phyloP scores from a whole-genome alignment of 2,329 filamentous ascomycete genomes.

The Colletotrichum tofieldiae region DNA sequence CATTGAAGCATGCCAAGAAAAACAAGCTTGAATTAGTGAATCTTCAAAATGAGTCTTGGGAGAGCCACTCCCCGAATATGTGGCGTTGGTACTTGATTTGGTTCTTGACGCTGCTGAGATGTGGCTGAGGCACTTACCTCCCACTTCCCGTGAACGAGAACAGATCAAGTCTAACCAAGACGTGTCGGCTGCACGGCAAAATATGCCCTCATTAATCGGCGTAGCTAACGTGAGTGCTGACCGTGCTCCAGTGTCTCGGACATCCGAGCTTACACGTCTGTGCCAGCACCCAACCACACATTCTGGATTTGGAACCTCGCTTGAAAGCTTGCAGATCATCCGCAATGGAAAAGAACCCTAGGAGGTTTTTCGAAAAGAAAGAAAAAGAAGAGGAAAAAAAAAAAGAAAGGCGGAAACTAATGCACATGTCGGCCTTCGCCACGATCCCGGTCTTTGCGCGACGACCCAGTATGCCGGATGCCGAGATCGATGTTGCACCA shows the following conservation, averaged over 20 bases:
- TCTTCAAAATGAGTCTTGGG: neutral
- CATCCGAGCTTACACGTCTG: conserved; percentile 17
- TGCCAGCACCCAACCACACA: conserved; percentile 9
- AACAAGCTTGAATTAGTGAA: neutral
- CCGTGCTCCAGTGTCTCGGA: conserved; percentile 26
- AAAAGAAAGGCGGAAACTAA: conserved; percentile 30
- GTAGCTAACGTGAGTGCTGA: neutral
- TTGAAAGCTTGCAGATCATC: neutral
- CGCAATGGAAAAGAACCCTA: neutral
- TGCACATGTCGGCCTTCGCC: conserved; percentile 37
- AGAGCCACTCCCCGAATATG: neutral
- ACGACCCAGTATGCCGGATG: conserved; percentile 23
- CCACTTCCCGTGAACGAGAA: conserved; percentile 3
- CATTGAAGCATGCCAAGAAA: neutral
- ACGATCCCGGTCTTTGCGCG: conserved; percentile 25
- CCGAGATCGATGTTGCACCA: conserved; percentile 5
- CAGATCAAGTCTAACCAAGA: neutral
- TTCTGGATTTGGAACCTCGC: neutral
- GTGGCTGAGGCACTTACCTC: neutral
- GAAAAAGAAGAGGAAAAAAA: too few species aligned
- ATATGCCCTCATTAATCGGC: neutral
- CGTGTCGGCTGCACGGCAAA: conserved; percentile 26
- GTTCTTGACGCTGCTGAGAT: neutral
- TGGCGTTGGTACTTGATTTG: neutral
- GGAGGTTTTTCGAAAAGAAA: too few species aligned